Conservation (phyloP, 2,329 filamentous ascomycete genomes). For the Seiridium cupressi region DNA sequence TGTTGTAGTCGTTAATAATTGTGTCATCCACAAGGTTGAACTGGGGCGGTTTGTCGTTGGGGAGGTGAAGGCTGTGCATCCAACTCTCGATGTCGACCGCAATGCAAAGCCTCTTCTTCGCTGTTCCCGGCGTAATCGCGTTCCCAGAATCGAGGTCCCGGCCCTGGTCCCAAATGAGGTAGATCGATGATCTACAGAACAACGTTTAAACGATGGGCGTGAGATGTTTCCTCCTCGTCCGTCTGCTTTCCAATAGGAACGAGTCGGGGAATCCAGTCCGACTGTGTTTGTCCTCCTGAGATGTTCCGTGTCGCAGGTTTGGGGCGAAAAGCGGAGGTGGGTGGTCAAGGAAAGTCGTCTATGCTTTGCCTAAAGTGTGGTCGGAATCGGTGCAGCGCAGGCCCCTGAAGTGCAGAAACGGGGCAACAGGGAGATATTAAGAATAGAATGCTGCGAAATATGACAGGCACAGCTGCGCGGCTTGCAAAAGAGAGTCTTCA, state of each 20-base stretch:
- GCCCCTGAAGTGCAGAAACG: slow-evolving; percentile 1
- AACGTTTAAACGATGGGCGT: slow-evolving; percentile 15
- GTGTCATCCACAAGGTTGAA: too few relatives aligned
- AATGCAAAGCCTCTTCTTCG: too few relatives aligned
- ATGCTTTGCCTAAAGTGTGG: slow-evolving; percentile 11
- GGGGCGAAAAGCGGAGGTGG: slow-evolving; percentile 11
- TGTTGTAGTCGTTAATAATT: too few relatives aligned
- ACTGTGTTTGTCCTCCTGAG: slow-evolving; percentile 9
- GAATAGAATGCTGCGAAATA: slow-evolving; percentile 1
- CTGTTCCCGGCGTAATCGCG: neutral
- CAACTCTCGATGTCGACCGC: too few relatives aligned
- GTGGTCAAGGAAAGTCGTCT: neutral
- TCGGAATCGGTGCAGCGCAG: neutral
- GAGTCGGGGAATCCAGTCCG: slow-evolving; percentile 2
- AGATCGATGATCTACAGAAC: slow-evolving; percentile 21
- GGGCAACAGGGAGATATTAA: slow-evolving; percentile 5
- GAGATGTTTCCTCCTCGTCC: slow-evolving; percentile 10
- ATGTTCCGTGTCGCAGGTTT: slow-evolving; percentile 13
- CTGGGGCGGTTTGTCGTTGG: too few relatives aligned
- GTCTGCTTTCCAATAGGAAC: neutral
- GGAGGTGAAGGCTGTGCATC: too few relatives aligned
- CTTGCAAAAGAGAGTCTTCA: neutral
- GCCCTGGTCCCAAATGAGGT: slow-evolving; percentile 4
- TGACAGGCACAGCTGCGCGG: neutral
- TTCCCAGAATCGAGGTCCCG: neutral